Evolutionary conservation across 2,329 filamentous ascomycete species (phyloP).

Genomic region (Colletotrichum trifolii): DNA sequence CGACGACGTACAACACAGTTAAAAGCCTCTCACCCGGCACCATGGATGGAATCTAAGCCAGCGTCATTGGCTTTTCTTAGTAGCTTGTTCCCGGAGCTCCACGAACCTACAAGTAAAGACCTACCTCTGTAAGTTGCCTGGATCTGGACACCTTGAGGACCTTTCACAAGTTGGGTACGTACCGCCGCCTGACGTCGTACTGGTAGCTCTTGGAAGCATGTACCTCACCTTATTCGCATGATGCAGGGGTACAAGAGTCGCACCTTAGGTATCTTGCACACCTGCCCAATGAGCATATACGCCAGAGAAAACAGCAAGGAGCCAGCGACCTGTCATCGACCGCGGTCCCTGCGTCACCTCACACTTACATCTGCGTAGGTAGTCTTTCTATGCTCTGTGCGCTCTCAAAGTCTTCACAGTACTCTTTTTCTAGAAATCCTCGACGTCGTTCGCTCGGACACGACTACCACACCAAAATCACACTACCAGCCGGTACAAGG

Average conservation of each 20-base stretch:
- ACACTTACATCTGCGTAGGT: background rate
- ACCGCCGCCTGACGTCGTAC: background rate
- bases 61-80: conserved; percentile 18
- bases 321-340: conserved; percentile 12
- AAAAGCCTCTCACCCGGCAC: conserved; percentile 6
- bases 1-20: background rate
- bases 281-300: conserved; percentile 20
- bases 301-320: conserved; percentile 2
- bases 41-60: conserved; percentile 7
- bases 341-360: conserved; percentile 22
- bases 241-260: conserved; percentile 10
- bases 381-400: background rate
- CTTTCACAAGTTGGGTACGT: too few species aligned
- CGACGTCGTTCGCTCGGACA: background rate
- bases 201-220: background rate
- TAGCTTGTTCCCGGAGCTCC: conserved; percentile 17
- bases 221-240: conserved; percentile 10
- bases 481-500: background rate
- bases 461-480: background rate
- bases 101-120: background rate
- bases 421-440: conserved; percentile 21
- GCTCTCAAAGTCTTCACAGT: conserved; percentile 19
- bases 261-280: conserved; percentile 9
- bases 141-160: too few species aligned
- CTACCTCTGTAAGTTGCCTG: background rate